Conservation (phyloP, 495 filamentous ascomycete genomes). For the Aspergillus bridgeri region DNA sequence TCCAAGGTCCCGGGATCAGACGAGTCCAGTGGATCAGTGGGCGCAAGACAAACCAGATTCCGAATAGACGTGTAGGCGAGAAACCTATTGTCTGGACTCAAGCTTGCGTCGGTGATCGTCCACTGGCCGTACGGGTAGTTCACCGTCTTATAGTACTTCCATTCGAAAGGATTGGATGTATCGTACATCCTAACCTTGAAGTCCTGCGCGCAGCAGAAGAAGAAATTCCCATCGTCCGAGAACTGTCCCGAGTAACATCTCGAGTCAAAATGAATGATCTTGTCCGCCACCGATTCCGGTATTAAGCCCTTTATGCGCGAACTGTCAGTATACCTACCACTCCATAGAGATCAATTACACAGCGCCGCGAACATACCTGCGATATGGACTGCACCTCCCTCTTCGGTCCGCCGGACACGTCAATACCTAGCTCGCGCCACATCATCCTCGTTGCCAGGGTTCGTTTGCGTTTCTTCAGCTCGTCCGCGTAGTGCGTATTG, state of each 20-base stretch:
- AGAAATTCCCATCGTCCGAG: slow-evolving; percentile 95
- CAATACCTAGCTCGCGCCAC: slow-evolving; percentile 73
- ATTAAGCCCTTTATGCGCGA: slow-evolving; percentile 46
- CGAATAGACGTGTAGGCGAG: slow-evolving; percentile 86
- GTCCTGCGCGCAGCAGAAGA: slow-evolving; percentile 91
- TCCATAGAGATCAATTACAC: neutral
- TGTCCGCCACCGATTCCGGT: slow-evolving; percentile 75
- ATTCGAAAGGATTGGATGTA: slow-evolving; percentile 90
- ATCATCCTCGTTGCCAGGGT: slow-evolving; percentile 64
- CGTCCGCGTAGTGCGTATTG: slow-evolving; percentile 51
- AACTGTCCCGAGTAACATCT: slow-evolving; percentile 95
- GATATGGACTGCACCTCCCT: slow-evolving; percentile 60
- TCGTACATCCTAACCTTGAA: slow-evolving; percentile 96
- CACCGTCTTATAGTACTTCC: slow-evolving; percentile 94
- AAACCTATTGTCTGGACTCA: slow-evolving; percentile 89
- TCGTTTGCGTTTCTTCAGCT: slow-evolving; percentile 52
- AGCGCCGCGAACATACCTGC: slow-evolving; percentile 48
- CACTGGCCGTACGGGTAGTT: slow-evolving; percentile 81
- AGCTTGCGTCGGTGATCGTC: slow-evolving; percentile 91
- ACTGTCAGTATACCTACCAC: slow-evolving; percentile 10
- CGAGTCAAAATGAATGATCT: slow-evolving; percentile 79
- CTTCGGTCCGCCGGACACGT: slow-evolving; percentile 47
- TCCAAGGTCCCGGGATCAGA: slow-evolving; percentile 76
- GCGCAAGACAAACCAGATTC: slow-evolving; percentile 75
- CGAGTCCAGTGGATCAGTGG: slow-evolving; percentile 77